A percentile compares a stretch with the other conserved stretches of the same genome.
Evolutionary conservation across 2,329 filamentous ascomycete genomes (phyloP).

Genomic region (Botrytis pseudocinerea): DNA sequence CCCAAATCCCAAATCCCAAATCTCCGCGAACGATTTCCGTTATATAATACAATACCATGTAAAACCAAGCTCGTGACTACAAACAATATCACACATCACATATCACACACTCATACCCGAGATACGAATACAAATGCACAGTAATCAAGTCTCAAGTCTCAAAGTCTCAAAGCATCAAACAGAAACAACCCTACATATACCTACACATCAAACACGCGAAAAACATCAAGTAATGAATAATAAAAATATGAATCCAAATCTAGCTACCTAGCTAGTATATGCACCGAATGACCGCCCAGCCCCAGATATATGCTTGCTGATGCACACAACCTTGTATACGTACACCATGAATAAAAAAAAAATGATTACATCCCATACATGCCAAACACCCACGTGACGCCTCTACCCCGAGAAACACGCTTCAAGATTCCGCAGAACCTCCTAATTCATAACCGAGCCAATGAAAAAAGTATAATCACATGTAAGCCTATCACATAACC

Average conservation of each 20-base stretch:
- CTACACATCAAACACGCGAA: neutral
- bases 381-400: neutral
- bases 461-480: neutral
- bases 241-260: neutral
- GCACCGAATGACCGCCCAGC: no score
- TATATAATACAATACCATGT: no score
- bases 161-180: neutral
- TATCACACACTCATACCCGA: no score
- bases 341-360: neutral
- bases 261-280: neutral
- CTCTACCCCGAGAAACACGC: neutral
- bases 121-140: no score
- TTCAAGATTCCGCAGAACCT: neutral
- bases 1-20: no score
- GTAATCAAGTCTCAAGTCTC: no score
- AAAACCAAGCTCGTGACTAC: no score
- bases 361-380: neutral
- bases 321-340: neutral
- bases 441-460: conserved; percentile 1
- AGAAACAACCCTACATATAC: neutral
- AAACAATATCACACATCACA: no score
- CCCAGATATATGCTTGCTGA: neutral
- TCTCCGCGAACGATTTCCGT: no score
- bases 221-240: neutral
- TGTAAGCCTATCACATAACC: neutral